phyloP scores from a whole-genome alignment of 768 basidiomycete genomes.

The Gymnopilus junonius region DNA sequence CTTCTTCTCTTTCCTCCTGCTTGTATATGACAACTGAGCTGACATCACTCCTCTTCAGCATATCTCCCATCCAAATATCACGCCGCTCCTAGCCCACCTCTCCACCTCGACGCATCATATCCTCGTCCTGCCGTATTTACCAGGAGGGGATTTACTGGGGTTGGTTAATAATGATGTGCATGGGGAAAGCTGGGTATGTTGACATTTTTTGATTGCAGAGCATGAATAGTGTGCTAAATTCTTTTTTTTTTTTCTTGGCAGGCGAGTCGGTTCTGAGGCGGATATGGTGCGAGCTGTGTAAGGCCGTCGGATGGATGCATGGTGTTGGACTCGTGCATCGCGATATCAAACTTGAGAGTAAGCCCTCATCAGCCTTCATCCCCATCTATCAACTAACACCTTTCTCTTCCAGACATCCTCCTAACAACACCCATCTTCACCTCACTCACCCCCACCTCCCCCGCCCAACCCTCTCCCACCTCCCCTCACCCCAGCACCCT shows the following conservation, averaged over 20 bases:
- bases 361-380: conserved; percentile 25
- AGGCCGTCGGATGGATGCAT: conserved; percentile 89
- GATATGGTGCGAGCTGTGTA: conserved; percentile 77
- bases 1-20: background rate
- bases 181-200: conserved; percentile 43
- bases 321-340: conserved; percentile 84
- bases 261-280: conserved; percentile 60
- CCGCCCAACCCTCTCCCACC: conserved; percentile 32
- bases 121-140: conserved; percentile 75
- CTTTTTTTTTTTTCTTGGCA: conserved; percentile 11
- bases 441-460: conserved; percentile 22
- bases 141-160: conserved; percentile 83
- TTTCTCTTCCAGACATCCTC: conserved; percentile 63
- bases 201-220: background rate
- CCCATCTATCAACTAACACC: background rate
- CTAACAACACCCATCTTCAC: conserved; percentile 53
- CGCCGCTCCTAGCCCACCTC: conserved; percentile 71
- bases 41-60: conserved; percentile 45
- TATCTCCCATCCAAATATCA: conserved; percentile 82
- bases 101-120: conserved; percentile 75
- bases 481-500: conserved; percentile 55
- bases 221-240: background rate
- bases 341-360: conserved; percentile 88
- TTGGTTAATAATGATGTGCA: conserved; percentile 63
- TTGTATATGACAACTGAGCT: background rate